Evolutionary conservation across 2,329 filamentous ascomycete genomes (phyloP).

Genomic region (Chaetothyriales sp.): DNA sequence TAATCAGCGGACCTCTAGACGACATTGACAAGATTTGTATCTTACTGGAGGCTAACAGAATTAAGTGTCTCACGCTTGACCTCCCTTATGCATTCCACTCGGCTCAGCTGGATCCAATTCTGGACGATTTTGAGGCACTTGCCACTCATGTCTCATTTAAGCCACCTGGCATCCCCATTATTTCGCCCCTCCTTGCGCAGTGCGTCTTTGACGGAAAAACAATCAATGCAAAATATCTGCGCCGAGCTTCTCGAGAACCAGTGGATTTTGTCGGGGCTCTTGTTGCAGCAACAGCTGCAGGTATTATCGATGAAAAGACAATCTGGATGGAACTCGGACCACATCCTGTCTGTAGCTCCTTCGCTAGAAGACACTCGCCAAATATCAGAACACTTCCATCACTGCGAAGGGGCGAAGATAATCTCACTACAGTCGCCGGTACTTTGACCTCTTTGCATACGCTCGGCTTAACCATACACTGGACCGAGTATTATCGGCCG

Average conservation of each 20-base stretch:
- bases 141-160: slow-evolving; percentile 43
- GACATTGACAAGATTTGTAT: slow-evolving; percentile 43
- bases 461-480: slow-evolving; percentile 51
- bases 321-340: too few relatives aligned
- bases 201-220: slow-evolving; percentile 44
- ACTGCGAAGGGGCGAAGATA: slow-evolving; percentile 47
- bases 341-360: slow-evolving; percentile 58
- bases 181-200: slow-evolving; percentile 53
- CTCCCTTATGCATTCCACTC: slow-evolving; percentile 57
- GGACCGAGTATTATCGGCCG: slow-evolving; percentile 55
- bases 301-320: too few relatives aligned
- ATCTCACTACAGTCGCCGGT: slow-evolving; percentile 50
- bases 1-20: slow-evolving; percentile 50
- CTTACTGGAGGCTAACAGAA: slow-evolving; percentile 37
- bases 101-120: slow-evolving; percentile 49
- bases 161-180: slow-evolving; percentile 45
- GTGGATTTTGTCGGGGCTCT: too few relatives aligned
- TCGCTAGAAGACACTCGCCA: too few relatives aligned
- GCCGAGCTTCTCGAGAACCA: too few relatives aligned
- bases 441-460: slow-evolving; percentile 48
- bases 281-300: too few relatives aligned
- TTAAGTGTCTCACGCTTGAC: slow-evolving; percentile 50
- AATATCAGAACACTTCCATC: slow-evolving; percentile 51
- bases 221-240: too few relatives aligned
- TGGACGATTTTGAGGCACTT: slow-evolving; percentile 44